A percentile compares a stretch with the other conserved stretches of the same genome.
Conservation (phyloP, 148 eudicot species). For the Linanthus parryae region DNA sequence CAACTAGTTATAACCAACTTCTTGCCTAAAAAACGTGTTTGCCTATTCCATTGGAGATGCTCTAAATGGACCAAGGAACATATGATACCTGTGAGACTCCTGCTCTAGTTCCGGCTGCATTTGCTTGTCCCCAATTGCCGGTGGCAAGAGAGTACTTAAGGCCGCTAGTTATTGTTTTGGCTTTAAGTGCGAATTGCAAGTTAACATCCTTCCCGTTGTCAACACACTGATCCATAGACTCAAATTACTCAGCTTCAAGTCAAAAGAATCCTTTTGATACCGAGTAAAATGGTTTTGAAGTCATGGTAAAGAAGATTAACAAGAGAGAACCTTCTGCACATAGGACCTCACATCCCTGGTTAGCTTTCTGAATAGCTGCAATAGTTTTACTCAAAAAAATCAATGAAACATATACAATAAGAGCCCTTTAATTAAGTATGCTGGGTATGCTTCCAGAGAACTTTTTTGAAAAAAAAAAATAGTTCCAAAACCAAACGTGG, state of each 20-base stretch:
- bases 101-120: conserved; percentile 95
- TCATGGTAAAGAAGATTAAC: neutral
- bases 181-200: conserved; percentile 90
- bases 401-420: neutral
- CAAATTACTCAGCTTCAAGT: conserved; percentile 3
- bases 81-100: conserved; percentile 98
- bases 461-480: no score
- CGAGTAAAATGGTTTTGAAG: neutral
- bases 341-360: conserved; percentile 90
- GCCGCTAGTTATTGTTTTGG: conserved; percentile 95
- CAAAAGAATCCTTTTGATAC: neutral
- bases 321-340: conserved; percentile 61
- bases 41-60: no score
- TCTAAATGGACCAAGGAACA: no score
- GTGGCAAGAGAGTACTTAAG: conserved; percentile 93
- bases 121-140: conserved; percentile 98
- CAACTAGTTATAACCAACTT: no score
- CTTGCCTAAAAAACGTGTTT: no score
- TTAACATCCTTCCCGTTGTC: conserved; percentile 91
- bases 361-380: conserved; percentile 81
- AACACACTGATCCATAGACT: conserved; percentile 36
- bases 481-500: no score
- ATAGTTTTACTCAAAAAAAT: conserved; percentile 1
- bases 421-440: no score
- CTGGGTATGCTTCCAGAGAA: no score